Evolutionary conservation across 768 basidiomycete species (phyloP), one percentile per base, ranked within the genome.

Genomic region (Pleurotus cornucopiae): DNA sequence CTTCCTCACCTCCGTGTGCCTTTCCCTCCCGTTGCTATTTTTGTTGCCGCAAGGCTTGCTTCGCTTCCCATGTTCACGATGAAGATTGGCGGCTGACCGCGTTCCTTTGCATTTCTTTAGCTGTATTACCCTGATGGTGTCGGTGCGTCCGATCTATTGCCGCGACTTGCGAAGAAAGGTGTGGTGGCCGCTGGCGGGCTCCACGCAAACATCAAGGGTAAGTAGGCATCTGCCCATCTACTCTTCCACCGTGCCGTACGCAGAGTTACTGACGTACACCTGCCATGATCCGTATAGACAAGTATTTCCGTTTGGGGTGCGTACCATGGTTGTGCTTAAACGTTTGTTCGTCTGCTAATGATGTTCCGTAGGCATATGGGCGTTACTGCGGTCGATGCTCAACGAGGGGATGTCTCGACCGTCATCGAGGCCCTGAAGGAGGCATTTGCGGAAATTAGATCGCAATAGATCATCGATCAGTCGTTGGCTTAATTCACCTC

Each of bases 261-360:
- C 37, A 25, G 1, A 6, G 54, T 49, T 47, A 26, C 47, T 25
- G 37, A 34, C 6, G 30, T 34, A 9, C 7, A 34, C 7, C 6
- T 11, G 30, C 2, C 9, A 11, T 34, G 30, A 34, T 34, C 2
- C 55, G 20, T 59, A 21, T 60, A 89, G 89, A 88, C 65, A 88
- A 85, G 64, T 96, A 96, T 71, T 94, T 96, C 86, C 87, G 94
- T 49, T 85, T 97, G 54, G 94, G 94, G 81, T 82, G 57, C 39
- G 79, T 75, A 54, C 12, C 23, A 16, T 53, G 21, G 49, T 47
- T 56, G 9, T 44, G 49, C 16, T 56, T 52, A 55, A 21, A 47
- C 43, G 39, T 38, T 34, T 38, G 38, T 30, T 55, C 26, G 54
- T 45, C 45, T 25, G 54, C 23, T 30, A 25, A 40, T 52, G 39